These are phyloP conservation scores for Amaranthus palmeri DNA, from an alignment of 148 eudicot species.

Conservation along the genomic window DNA sequence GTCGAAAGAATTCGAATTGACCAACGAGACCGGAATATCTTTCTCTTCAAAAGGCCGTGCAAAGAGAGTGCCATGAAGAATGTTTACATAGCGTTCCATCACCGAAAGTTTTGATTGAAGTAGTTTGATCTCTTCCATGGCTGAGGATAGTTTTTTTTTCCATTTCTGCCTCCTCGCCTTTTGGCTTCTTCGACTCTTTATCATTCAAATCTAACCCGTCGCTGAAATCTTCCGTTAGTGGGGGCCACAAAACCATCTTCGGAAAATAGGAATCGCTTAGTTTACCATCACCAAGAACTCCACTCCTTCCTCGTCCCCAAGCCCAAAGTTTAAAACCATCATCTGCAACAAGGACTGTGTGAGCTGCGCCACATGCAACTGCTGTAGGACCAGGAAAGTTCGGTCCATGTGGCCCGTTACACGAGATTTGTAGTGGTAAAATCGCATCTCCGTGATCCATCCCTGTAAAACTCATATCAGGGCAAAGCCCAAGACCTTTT, in stretches of 20 bases:
- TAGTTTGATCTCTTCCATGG: slow-evolving; percentile 51
- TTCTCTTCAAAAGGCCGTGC: slow-evolving; percentile 59
- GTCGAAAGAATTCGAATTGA: slow-evolving; percentile 42
- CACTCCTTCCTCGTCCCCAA: slow-evolving; percentile 89
- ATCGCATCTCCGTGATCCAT: slow-evolving; percentile 69
- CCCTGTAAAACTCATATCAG: slow-evolving; percentile 62
- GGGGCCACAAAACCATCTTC: slow-evolving; percentile 63
- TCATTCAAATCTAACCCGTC: slow-evolving; percentile 22
- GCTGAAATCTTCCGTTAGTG: slow-evolving; percentile 39
- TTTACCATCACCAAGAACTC: slow-evolving; percentile 70
- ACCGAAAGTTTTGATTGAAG: slow-evolving; percentile 44
- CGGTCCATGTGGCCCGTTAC: slow-evolving; percentile 35
- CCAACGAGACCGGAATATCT: slow-evolving; percentile 52
- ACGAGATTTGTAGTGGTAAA: slow-evolving; percentile 42
- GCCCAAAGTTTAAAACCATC: slow-evolving; percentile 72
- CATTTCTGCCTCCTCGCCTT: slow-evolving; percentile 26
- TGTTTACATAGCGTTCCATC: slow-evolving; percentile 60
- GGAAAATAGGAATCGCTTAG: slow-evolving; percentile 47
- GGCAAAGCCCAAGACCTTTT: slow-evolving; percentile 80
- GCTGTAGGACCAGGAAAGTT: slow-evolving; percentile 51
- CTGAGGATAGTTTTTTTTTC: slow-evolving; percentile 35
- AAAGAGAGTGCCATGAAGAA: slow-evolving; percentile 71
- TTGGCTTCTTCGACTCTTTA: slow-evolving; percentile 23
- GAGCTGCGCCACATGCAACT: slow-evolving; percentile 86
- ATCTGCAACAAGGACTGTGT: slow-evolving; percentile 64